Evolutionary conservation across 106 monocot genomes (phyloP), one percentile per base, ranked within the genome.

Genomic region (Narthecium ossifragum): DNA sequence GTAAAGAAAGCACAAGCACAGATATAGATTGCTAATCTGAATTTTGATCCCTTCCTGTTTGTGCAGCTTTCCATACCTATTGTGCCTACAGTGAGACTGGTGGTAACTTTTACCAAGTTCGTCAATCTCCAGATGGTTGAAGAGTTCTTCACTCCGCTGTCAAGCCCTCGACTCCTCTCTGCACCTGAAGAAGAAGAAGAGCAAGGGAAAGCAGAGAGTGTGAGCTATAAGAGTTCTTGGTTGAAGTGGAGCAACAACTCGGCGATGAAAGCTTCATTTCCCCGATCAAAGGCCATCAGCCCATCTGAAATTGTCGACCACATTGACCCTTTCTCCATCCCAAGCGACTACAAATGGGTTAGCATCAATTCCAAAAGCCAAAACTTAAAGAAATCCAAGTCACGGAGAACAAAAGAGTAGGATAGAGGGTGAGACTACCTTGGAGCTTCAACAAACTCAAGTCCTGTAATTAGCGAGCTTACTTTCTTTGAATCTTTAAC

Each of bases 61-160:
- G 11, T 79, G 66, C 86, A 92, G 92, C 67, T 87, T 60, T 71
- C 92, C 6, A 87, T 92, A 25, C 92, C 87, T 3, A 64, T 92
- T 25, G 57, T 92, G 8, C 82, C 90, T 11, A 79, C 90, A 5
- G 85, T 91, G 36, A 76, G 82, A 55, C 75, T 86, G 2, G 79
- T 91, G 15, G 43, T 86, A 55, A 91, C 79, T 14, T 91, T 91
- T 53, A 85, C 78, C 46, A 91, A 91, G 40, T 91, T 79, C 39
- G 73, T 74, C 28, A 41, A 69, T 70, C 83, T 83, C 39, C 75
- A 70, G 24, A 76, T 76, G 57, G 34, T 65, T 20, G 92, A 92
- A 41, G 77, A 80, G 53, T 92, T 91, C 65, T 91, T 91, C 76
- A 85, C 90, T 1, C 90, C 85, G 3, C 62, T 75, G 53, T 86